A percentile compares a stretch with the other conserved stretches of the same genome.
Evolutionary conservation across 2,329 filamentous ascomycete species (phyloP).

Genomic region (Fusarium armeniacum): DNA sequence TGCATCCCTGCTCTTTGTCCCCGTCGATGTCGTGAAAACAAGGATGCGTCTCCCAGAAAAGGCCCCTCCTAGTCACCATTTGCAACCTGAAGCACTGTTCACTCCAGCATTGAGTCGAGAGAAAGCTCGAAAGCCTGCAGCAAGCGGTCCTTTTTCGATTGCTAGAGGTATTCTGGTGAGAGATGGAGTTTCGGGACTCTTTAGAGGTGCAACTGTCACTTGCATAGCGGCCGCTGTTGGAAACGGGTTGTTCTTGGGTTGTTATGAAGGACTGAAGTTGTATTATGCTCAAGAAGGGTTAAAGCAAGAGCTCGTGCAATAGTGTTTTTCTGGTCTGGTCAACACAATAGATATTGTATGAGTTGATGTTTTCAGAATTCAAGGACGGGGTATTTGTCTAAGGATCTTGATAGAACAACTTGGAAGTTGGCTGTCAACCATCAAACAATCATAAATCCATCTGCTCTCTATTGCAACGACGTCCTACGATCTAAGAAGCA

Average conservation of each 20-base stretch:
- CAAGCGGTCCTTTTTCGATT: constrained; percentile 17
- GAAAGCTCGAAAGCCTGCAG: constrained; percentile 7
- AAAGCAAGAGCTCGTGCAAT: background rate
- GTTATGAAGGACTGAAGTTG: constrained; percentile 36
- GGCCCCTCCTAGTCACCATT: constrained; percentile 2
- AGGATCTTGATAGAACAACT: background rate
- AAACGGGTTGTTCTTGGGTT: constrained; percentile 28
- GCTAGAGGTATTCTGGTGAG: constrained; percentile 23
- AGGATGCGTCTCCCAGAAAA: constrained; percentile 31
- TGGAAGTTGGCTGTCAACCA: background rate
- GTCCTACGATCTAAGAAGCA: no score
- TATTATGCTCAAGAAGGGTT: constrained; percentile 5
- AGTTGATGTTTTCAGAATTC: background rate
- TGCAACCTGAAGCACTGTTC: constrained; percentile 21
- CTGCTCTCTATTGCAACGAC: no score
- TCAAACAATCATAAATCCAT: background rate
- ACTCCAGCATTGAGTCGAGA: constrained; percentile 10
- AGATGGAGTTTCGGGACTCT: constrained; percentile 29
- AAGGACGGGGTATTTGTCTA: background rate
- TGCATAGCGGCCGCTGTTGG: constrained; percentile 34
- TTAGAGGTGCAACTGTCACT: constrained; percentile 31
- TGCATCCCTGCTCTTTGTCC: constrained; percentile 27
- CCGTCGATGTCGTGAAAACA: constrained; percentile 32
- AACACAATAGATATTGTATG: background rate
- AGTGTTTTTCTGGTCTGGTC: rapidly evolving